Percentiles rank a stretch among this genome's conserved stretches.
Conservation (phyloP, 2,329 filamentous ascomycete species). For the Talaromyces rugulosus region DNA sequence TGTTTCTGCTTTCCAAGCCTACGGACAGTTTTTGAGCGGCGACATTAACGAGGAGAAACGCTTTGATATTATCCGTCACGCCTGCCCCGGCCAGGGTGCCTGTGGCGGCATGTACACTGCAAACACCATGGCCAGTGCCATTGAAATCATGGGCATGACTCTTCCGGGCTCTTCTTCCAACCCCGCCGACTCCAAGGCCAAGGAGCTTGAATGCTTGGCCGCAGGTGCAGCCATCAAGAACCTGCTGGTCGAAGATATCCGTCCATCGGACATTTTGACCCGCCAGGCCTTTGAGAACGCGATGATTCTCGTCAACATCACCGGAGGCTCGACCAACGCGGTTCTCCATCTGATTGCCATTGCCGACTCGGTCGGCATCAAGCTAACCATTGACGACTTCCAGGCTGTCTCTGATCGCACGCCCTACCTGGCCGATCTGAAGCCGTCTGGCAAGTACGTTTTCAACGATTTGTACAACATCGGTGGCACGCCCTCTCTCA, state of each 20-base stretch:
- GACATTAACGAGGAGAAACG: constrained; percentile 87
- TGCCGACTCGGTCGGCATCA: constrained; percentile 74
- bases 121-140: constrained; percentile 72
- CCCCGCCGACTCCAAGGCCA: constrained; percentile 68
- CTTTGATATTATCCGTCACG: constrained; percentile 90
- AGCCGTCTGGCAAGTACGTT: constrained; percentile 67
- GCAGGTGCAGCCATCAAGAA: constrained; percentile 71
- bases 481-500: constrained; percentile 54
- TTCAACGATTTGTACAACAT: constrained; percentile 56
- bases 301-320: constrained; percentile 77
- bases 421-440: constrained; percentile 76
- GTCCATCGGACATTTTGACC: constrained; percentile 73
- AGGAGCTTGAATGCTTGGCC: constrained; percentile 67
- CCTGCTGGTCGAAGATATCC: constrained; percentile 71
- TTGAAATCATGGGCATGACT: constrained; percentile 71
- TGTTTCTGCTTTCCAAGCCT: constrained; percentile 95
- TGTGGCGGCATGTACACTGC: constrained; percentile 84
- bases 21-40: constrained; percentile 88
- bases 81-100: constrained; percentile 78
- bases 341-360: constrained; percentile 82
- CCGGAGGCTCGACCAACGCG: constrained; percentile 80
- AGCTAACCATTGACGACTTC: constrained; percentile 82
- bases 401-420: constrained; percentile 74
- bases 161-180: constrained; percentile 78
- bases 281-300: constrained; percentile 78